These are phyloP conservation scores for Pezicula rhizophila DNA, from an alignment of 2,329 filamentous ascomycete genomes.

Conservation along the genomic window DNA sequence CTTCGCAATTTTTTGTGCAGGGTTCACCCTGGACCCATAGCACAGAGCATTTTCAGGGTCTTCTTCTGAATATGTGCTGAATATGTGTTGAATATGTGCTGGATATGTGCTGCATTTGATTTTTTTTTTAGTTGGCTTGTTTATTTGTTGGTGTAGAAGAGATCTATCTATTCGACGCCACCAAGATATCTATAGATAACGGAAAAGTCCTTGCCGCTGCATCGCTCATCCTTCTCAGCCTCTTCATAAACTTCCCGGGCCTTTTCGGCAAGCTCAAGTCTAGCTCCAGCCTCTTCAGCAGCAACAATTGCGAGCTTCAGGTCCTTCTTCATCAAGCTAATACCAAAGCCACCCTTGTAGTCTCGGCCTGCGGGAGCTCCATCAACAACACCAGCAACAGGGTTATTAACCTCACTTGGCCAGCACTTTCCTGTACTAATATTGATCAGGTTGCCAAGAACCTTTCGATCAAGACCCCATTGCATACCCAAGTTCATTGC, in stretches of 20 bases:
- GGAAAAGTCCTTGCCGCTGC: conserved; percentile 70
- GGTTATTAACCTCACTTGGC: conserved; percentile 95
- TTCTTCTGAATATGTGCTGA: no score
- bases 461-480: conserved; percentile 48
- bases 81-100: no score
- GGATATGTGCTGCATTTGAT: no score
- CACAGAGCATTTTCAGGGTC: no score
- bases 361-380: conserved; percentile 69
- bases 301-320: conserved; percentile 67
- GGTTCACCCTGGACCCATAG: no score
- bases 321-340: conserved; percentile 77
- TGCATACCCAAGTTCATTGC: conserved; percentile 52
- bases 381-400: conserved; percentile 77
- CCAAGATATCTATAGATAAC: conserved; percentile 71
- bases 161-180: conserved; percentile 3
- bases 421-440: conserved; percentile 91
- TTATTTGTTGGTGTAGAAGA: no score
- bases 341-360: conserved; percentile 72
- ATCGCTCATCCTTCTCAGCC: conserved; percentile 54
- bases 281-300: conserved; percentile 60
- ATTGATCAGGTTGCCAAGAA: conserved; percentile 82
- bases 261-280: conserved; percentile 56
- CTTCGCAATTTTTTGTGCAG: no score
- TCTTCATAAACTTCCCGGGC: conserved; percentile 63
- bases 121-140: no score